phyloP scores from a whole-genome alignment of 1,284 basidiomycete genomes.

The Rhodotorula sp. region DNA sequence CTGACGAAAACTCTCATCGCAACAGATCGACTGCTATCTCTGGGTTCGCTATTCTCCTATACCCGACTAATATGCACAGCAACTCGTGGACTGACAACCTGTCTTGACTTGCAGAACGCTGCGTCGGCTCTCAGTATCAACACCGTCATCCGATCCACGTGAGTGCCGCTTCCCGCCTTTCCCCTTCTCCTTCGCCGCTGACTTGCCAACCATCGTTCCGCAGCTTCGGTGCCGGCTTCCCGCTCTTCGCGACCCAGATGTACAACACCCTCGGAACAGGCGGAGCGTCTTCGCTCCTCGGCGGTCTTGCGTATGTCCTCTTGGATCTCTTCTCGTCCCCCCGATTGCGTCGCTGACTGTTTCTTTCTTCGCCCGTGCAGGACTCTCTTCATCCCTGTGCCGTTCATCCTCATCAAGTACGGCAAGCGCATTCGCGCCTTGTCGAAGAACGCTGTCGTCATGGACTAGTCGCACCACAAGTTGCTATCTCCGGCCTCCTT shows the following conservation, averaged over 20 bases:
- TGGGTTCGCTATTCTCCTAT: constrained; percentile 43
- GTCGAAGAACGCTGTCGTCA: constrained; percentile 48
- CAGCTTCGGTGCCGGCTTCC: constrained; percentile 6
- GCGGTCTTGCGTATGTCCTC: constrained; percentile 46
- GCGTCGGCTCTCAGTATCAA: constrained; percentile 1
- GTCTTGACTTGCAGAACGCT: neutral
- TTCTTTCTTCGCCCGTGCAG: neutral
- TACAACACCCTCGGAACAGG: constrained; percentile 53
- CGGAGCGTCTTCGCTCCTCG: constrained; percentile 52
- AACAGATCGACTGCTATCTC: constrained; percentile 32
- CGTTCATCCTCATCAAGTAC: constrained; percentile 45
- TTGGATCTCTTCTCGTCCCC: no score
- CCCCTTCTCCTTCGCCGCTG: neutral
- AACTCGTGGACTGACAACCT: neutral
- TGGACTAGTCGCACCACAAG: constrained; percentile 1
- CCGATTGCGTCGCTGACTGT: neutral
- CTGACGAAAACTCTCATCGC: neutral
- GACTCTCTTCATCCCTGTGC: constrained; percentile 49
- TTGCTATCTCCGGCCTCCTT: no score
- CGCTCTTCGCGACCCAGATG: constrained; percentile 53
- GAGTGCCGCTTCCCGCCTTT: neutral
- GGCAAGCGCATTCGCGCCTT: constrained; percentile 52
- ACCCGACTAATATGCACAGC: neutral
- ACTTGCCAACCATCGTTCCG: constrained; percentile 49
- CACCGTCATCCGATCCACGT: neutral